Evolutionary conservation across 1,139 yeast genomes (phyloP).

Genomic region (Taphrina flavorubra): DNA sequence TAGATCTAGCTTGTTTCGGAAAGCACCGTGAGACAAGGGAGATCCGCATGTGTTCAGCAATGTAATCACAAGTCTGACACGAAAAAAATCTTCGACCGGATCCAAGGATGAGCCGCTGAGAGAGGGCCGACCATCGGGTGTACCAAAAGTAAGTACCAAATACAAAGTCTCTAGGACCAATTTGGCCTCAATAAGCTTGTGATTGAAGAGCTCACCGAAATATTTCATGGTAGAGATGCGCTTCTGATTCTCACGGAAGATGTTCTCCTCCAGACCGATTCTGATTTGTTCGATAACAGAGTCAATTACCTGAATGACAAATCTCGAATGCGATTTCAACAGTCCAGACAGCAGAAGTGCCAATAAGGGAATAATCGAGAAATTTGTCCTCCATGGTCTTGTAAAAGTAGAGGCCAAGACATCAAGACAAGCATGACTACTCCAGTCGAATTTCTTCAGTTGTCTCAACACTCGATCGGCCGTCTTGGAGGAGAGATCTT

Average conservation of each 20-base stretch:
- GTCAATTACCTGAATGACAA: conserved; percentile 63
- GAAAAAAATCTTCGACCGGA: conserved; percentile 70
- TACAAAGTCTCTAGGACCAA: conserved; percentile 64
- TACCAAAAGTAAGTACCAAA: conserved; percentile 69
- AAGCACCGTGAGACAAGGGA: conserved; percentile 44
- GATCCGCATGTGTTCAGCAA: conserved; percentile 51
- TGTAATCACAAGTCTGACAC: conserved; percentile 63
- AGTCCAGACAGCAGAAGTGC: conserved; percentile 59
- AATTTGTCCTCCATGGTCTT: conserved; percentile 67
- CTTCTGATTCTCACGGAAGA: conserved; percentile 64
- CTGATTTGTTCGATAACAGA: conserved; percentile 67
- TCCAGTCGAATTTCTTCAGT: conserved; percentile 60
- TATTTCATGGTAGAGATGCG: conserved; percentile 68
- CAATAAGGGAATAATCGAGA: conserved; percentile 60
- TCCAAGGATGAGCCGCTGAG: conserved; percentile 54
- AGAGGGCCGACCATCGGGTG: conserved; percentile 52
- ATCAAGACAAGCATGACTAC: conserved; percentile 54
- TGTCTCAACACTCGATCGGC: conserved; percentile 54
- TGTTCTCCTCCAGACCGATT: conserved; percentile 70
- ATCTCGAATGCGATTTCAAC: conserved; percentile 53
- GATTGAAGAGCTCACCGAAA: conserved; percentile 64
- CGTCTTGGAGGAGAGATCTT: conserved; percentile 58
- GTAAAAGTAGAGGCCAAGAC: conserved; percentile 62
- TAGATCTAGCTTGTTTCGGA: conserved; percentile 54
- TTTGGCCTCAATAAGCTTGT: conserved; percentile 58